Evolutionary conservation across 2,329 filamentous ascomycete genomes (phyloP), one percentile per base, ranked within the genome.

Genomic region (Stromatinia cepivora): DNA sequence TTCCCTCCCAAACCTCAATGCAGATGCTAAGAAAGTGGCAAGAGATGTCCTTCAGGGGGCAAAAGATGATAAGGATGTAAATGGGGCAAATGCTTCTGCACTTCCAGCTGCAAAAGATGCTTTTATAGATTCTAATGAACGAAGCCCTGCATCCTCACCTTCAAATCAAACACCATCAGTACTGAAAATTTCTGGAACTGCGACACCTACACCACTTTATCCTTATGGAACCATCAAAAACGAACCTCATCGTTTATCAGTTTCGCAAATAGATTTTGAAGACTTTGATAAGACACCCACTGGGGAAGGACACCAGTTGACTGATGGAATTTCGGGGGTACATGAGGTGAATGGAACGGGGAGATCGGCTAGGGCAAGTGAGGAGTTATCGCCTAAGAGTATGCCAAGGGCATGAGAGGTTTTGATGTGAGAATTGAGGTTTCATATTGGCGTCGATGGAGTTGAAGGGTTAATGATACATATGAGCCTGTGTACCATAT

Each of bases 21-120:
- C 69, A 42, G 72, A 75, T 61, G 76, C 76, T 7, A 73, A 70
- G 31, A 66, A 70, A 67, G 71, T 77, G 15, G 71, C 74, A 7
- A 67, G 66, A 10, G 72, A 71, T 42, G 74, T 76, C 4, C 71
- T 77, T 13, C 39, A 59, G 36, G 70, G 71, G 45, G 50, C 58
- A 9, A 50, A 62, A 4, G 13, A 17, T 28, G 34, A 58, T 10
- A 64, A 64, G 25, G 5, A 28, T 22, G 10, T 25, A 22, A 62
- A 64, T 22, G 34, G 42, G n/a, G 11, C 58, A 34, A 48, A 31
- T 17, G 11, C 46, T 52, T 17, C 48, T 64, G 13, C 61, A 20
- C 66, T 13, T 53, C 54, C 36, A 13, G 5, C 10, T n/a, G 4
- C 11, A 7, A 64, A 64, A 20, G 34, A 53, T 25, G 10, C n/a